Evolutionary conservation across 352 stramenopile genomes (phyloP).

Genomic region (Phytophthora meadii): DNA sequence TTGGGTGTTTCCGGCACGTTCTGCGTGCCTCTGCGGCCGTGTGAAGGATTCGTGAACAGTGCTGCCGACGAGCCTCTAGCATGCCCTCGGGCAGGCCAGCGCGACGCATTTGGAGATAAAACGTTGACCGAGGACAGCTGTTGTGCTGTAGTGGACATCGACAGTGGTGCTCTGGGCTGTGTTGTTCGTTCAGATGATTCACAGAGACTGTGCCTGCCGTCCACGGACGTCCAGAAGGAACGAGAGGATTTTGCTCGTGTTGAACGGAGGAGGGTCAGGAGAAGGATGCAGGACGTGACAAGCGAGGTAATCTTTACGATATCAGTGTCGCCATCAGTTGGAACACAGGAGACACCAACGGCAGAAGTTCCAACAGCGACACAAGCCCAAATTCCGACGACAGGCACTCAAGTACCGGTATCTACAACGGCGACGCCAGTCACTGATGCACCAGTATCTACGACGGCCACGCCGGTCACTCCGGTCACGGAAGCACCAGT

Average conservation of each 20-base stretch:
- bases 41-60: constrained; percentile 24
- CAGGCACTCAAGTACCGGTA: not conserved
- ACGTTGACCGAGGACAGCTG: constrained; percentile 47
- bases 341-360: not conserved
- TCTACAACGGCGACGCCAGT: no score
- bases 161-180: constrained; percentile 43
- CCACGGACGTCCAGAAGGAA: constrained; percentile 17
- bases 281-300: constrained; percentile 15
- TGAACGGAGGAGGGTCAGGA: constrained; percentile 20
- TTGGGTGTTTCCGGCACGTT: constrained; percentile 42
- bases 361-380: not conserved
- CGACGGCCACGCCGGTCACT: no score
- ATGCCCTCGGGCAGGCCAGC: constrained; percentile 43
- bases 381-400: not conserved
- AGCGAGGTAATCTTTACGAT: constrained; percentile 17
- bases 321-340: constrained; percentile 1
- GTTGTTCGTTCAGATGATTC: constrained; percentile 16
- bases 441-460: no score
- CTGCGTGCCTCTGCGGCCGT: constrained; percentile 46
- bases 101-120: constrained; percentile 18
- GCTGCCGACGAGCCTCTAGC: constrained; percentile 25
- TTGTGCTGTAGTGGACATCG: constrained; percentile 44
- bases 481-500: no score
- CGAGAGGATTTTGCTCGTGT: constrained; percentile 9
- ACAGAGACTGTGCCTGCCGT: constrained; percentile 37